Conservation (phyloP, 2,329 filamentous ascomycete species). For the Fusarium newnesense region DNA sequence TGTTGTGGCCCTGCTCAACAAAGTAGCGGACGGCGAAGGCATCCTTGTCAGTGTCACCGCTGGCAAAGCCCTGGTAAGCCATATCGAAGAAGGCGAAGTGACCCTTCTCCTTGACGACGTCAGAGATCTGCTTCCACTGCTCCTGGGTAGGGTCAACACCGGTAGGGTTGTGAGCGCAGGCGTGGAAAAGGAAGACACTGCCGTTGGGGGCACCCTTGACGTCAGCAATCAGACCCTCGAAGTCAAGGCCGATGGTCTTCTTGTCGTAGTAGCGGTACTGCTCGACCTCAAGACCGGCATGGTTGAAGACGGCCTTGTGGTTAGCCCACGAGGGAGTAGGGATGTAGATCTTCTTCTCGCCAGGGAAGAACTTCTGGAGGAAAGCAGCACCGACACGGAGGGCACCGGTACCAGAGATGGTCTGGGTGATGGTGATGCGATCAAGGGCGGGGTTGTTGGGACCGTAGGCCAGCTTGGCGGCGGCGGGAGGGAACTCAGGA, state of each 20-base stretch:
- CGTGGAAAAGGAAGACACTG: slow-evolving; percentile 93
- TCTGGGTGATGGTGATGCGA: slow-evolving; percentile 92
- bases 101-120: slow-evolving; percentile 83
- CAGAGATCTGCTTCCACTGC: slow-evolving; percentile 93
- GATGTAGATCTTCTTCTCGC: slow-evolving; percentile 95
- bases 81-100: slow-evolving; percentile 99
- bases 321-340: slow-evolving; percentile 98
- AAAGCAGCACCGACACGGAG: slow-evolving; percentile 95
- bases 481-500: slow-evolving; percentile 91
- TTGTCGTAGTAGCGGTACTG: slow-evolving; percentile 99
- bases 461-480: slow-evolving; percentile 91
- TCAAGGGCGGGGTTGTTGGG: slow-evolving; percentile 78
- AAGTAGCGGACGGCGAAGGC: slow-evolving; percentile 95
- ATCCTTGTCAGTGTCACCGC: slow-evolving; percentile 89
- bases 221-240: slow-evolving; percentile 90
- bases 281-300: slow-evolving; percentile 89
- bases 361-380: slow-evolving; percentile 89
- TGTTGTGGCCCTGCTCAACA: slow-evolving; percentile 88
- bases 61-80: slow-evolving; percentile 99
- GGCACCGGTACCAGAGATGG: slow-evolving; percentile 97
- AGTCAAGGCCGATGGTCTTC: slow-evolving; percentile 97
- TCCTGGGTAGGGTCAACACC: slow-evolving; percentile 91
- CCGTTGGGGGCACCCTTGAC: slow-evolving; percentile 88
- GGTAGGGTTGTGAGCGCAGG: slow-evolving; percentile 97
- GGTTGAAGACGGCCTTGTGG: slow-evolving; percentile 95